These are phyloP conservation scores for Neonectria ditissima DNA, from an alignment of 2,329 filamentous ascomycete genomes.

Conservation along the genomic window DNA sequence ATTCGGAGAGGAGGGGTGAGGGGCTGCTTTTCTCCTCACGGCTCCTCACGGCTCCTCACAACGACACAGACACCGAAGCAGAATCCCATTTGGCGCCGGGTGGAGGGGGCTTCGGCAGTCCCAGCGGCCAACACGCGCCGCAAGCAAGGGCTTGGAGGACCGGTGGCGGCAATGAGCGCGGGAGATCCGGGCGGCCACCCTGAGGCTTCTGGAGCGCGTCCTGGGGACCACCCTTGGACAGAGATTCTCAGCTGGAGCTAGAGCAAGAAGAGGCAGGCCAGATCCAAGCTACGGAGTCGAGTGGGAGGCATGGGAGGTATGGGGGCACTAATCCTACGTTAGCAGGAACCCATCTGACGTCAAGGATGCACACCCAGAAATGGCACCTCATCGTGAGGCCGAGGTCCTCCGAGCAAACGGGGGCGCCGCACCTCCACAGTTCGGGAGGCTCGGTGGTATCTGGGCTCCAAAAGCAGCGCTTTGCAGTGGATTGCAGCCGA, in stretches of 20 bases:
- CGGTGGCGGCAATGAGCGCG: slow-evolving; percentile 38
- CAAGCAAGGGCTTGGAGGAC: slow-evolving; percentile 33
- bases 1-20: slow-evolving; percentile 32
- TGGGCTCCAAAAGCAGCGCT: slow-evolving; percentile 16
- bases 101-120: slow-evolving; percentile 44
- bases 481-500: slow-evolving; percentile 14
- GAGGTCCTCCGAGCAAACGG: slow-evolving; percentile 38
- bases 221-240: slow-evolving; percentile 10
- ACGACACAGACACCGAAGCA: neutral
- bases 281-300: slow-evolving; percentile 24
- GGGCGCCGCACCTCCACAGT: slow-evolving; percentile 21
- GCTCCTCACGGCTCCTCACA: slow-evolving; percentile 18
- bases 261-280: slow-evolving; percentile 30
- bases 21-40: slow-evolving; percentile 28
- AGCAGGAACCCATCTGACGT: slow-evolving; percentile 43
- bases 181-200: slow-evolving; percentile 35
- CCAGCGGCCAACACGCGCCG: slow-evolving; percentile 39
- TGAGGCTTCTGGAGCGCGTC: slow-evolving; percentile 15
- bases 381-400: slow-evolving; percentile 31
- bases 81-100: slow-evolving; percentile 30
- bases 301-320: slow-evolving; percentile 10
- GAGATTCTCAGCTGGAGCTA: slow-evolving; percentile 23
- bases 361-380: slow-evolving; percentile 33
- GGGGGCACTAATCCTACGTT: slow-evolving; percentile 28
- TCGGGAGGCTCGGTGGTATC: slow-evolving; percentile 12